Percentiles rank a stretch among this genome's conserved stretches.
Conservation (phyloP, 2,329 filamentous ascomycete species). For the Talaromyces sp. region DNA sequence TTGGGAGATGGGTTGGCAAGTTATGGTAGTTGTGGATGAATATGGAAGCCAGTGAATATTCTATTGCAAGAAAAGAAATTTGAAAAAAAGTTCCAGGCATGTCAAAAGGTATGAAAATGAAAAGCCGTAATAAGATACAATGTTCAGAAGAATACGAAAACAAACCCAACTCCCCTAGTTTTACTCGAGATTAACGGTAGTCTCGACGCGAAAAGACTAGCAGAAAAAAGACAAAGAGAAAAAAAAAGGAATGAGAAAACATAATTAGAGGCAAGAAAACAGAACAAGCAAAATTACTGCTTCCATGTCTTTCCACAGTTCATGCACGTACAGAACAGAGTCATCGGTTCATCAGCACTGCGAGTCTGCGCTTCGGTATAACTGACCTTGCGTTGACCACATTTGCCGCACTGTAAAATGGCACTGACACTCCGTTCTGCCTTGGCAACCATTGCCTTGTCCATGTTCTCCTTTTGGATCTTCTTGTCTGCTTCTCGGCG, state of each 20-base stretch:
- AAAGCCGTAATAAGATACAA: not conserved
- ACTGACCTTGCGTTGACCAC: conserved; percentile 87
- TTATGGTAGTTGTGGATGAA: conserved; percentile 17
- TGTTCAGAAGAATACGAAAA: not conserved
- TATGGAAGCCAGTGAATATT: not conserved
- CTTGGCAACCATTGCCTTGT: conserved; percentile 91
- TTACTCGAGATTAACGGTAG: conserved; percentile 12
- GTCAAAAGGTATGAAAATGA: not conserved
- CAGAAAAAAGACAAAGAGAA: not conserved
- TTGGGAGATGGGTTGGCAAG: conserved; percentile 18
- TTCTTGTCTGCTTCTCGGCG: conserved; percentile 70
- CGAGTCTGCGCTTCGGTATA: conserved; percentile 96
- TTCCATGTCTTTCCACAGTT: conserved; percentile 47
- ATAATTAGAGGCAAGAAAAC: not conserved
- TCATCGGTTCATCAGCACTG: conserved; percentile 82
- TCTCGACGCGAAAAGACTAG: conserved; percentile 5
- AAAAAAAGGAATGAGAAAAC: not conserved
- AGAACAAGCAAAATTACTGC: conserved; percentile 23
- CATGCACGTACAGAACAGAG: conserved; percentile 45
- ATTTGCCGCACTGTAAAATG: conserved; percentile 84
- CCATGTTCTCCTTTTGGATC: conserved; percentile 89
- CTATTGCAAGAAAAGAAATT: not conserved
- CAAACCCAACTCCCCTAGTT: conserved; percentile 5
- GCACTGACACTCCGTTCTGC: conserved; percentile 86
- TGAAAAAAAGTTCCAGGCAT: not conserved